Evolutionary conservation across 129 eudicot species (phyloP).

Genomic region (sunflower (Helianthus annuus)): DNA sequence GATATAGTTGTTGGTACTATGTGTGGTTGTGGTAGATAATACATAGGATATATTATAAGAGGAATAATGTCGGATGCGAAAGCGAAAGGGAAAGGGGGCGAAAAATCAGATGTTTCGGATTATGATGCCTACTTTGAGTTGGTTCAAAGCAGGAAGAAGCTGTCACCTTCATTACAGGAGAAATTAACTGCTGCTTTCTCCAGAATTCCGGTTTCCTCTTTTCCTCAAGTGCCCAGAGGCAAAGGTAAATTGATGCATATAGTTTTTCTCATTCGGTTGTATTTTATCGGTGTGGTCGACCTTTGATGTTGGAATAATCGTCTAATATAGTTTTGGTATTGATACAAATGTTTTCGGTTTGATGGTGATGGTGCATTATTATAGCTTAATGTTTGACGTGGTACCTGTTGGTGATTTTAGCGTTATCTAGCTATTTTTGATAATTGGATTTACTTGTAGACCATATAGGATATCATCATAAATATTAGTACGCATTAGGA

Average conservation of each 20-base stretch:
- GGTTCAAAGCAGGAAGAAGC: constrained; percentile 76
- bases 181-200: constrained; percentile 70
- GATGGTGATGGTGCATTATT: neutral
- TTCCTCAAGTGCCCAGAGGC: constrained; percentile 82
- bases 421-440: no score
- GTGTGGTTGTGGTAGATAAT: constrained; percentile 9
- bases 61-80: constrained; percentile 38
- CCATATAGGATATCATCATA: no score
- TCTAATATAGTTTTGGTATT: neutral
- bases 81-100: constrained; percentile 13
- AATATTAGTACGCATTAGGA: no score
- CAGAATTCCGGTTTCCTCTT: constrained; percentile 76
- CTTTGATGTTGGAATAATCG: constrained; percentile 1
- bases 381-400: constrained; percentile 6
- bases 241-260: constrained; percentile 51
- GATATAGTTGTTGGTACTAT: neutral
- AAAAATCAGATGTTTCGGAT: constrained; percentile 24
- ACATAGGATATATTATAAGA: constrained; percentile 7
- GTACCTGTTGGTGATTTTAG: neutral
- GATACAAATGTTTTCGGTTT: neutral
- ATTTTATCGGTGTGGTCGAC: neutral
- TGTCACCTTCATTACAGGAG: constrained; percentile 70
- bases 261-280: neutral
- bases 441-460: no score
- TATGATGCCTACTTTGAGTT: constrained; percentile 72